These are phyloP conservation scores for Tuber microsphaerosporum DNA, from an alignment of 495 filamentous ascomycete genomes.

Conservation along the genomic window DNA sequence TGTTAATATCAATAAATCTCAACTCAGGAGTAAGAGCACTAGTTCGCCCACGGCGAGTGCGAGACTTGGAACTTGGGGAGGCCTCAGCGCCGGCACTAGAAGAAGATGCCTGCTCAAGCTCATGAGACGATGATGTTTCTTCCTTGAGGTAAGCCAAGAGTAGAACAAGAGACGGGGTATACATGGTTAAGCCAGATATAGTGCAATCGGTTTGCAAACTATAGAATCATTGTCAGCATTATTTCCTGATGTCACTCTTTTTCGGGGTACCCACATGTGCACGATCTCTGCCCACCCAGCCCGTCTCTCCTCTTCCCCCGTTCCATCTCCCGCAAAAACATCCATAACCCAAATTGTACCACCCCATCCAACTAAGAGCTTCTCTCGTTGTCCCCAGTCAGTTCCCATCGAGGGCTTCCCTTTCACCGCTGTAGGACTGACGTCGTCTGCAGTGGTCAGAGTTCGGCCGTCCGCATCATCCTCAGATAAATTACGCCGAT, in stretches of 20 bases:
- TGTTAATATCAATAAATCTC: conserved; percentile 77
- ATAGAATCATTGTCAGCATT: conserved; percentile 28
- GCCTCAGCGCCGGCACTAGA: conserved; percentile 30
- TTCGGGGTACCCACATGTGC: conserved; percentile 62
- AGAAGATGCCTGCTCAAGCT: conserved; percentile 14
- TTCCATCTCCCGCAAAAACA: conserved; percentile 67
- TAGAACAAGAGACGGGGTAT: conserved; percentile 82
- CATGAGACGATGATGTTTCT: conserved; percentile 9
- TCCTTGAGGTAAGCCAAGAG: conserved; percentile 78
- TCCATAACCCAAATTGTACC: conserved; percentile 92
- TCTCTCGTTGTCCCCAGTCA: conserved; percentile 54
- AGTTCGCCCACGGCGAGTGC: conserved; percentile 58
- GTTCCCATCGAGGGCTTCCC: conserved; percentile 43
- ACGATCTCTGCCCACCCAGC: conserved; percentile 78
- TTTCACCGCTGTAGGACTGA: conserved; percentile 42
- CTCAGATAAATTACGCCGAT: conserved; percentile 63
- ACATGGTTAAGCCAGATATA: conserved; percentile 92
- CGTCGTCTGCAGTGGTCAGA: conserved; percentile 29
- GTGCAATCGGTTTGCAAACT: conserved; percentile 93
- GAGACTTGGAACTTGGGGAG: conserved; percentile 49
- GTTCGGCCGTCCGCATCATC: conserved; percentile 49
- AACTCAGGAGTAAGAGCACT: conserved; percentile 80
- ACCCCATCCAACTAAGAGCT: conserved; percentile 88
- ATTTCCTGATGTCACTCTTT: conserved; percentile 22
- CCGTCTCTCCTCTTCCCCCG: conserved; percentile 63